Percentiles rank a stretch among this genome's conserved stretches.
phyloP scores from a whole-genome alignment of 257 asterid genomes.

The Solanum habrochaites region DNA sequence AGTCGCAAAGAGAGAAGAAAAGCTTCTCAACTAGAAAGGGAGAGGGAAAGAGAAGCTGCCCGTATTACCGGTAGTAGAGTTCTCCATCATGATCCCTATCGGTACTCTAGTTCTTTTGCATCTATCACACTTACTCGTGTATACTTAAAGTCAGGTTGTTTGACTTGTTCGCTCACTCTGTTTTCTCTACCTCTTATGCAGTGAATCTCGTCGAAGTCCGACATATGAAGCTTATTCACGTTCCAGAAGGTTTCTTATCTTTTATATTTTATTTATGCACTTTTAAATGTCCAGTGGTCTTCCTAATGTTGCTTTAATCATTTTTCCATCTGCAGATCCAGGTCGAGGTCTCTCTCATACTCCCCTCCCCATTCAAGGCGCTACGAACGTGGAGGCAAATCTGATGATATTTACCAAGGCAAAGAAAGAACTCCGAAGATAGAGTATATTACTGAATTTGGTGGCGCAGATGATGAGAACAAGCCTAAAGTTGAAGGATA shows the following conservation, averaged over 20 bases:
- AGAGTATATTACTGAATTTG: conserved; percentile 97
- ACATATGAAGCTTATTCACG: conserved; percentile 94
- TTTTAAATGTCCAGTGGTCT: not conserved
- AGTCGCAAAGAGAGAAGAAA: conserved; percentile 97
- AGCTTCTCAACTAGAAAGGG: conserved; percentile 85
- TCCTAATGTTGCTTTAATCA: conserved; percentile 1
- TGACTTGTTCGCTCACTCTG: not conserved
- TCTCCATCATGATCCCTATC: conserved; percentile 80
- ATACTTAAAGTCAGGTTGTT: not conserved
- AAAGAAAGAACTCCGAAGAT: conserved; percentile 76
- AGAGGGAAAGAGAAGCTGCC: conserved; percentile 82
- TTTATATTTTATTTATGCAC: not conserved
- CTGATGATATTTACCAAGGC: conserved; percentile 53
- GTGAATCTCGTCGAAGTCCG: conserved; percentile 95
- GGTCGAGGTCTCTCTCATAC: conserved; percentile 81
- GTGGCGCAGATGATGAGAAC: conserved; percentile 54
- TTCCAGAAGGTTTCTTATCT: conserved; percentile 52
- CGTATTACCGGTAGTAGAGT: conserved; percentile 66
- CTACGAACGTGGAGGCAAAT: conserved; percentile 39
- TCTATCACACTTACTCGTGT: not conserved
- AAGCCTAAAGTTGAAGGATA: conserved; percentile 77
- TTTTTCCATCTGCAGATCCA: conserved; percentile 25
- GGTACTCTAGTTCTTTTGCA: conserved; percentile 29
- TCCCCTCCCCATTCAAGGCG: conserved; percentile 78
- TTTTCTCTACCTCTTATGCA: conserved; percentile 15